Conservation (phyloP, 768 basidiomycete genomes). For the Floccularia luteovirens region DNA sequence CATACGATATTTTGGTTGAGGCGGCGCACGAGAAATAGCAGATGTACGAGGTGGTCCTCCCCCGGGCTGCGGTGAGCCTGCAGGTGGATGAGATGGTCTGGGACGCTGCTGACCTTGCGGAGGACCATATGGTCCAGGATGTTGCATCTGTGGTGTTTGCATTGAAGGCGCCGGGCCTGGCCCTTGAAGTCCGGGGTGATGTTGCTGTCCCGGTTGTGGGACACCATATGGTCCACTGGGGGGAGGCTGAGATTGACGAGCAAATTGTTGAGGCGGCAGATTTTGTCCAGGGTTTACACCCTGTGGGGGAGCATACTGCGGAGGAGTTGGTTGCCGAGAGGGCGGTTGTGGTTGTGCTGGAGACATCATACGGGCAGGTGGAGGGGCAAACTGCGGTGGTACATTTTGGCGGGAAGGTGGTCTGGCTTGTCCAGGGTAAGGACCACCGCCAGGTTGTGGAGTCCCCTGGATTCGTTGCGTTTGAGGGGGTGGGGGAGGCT, state of each 20-base stretch:
- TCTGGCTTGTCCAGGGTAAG: slow-evolving; percentile 15
- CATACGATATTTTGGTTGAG: slow-evolving; percentile 17
- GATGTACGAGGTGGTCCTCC: slow-evolving; percentile 11
- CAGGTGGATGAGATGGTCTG: slow-evolving; percentile 12
- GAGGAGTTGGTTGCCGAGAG: slow-evolving; percentile 35
- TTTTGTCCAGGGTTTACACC: neutral
- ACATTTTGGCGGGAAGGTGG: slow-evolving; percentile 15
- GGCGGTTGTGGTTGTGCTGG: slow-evolving; percentile 32
- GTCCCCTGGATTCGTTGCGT: slow-evolving; percentile 24
- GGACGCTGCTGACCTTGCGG: slow-evolving; percentile 26
- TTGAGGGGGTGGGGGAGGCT: slow-evolving; percentile 29
- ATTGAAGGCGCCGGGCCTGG: neutral
- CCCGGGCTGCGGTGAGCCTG: slow-evolving; percentile 7
- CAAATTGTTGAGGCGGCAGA: slow-evolving; percentile 4
- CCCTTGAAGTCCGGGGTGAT: slow-evolving; percentile 7
- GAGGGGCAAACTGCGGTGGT: no score
- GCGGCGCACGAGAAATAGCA: neutral
- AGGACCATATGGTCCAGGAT: slow-evolving; percentile 31
- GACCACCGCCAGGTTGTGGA: slow-evolving; percentile 16
- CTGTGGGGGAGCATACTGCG: slow-evolving; percentile 43
- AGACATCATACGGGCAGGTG: slow-evolving; percentile 36
- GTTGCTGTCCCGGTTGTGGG: slow-evolving; percentile 12
- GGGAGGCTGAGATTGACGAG: slow-evolving; percentile 10
- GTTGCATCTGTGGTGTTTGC: slow-evolving; percentile 7
- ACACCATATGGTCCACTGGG: slow-evolving; percentile 17